These are phyloP conservation scores for Pholiota adiposa DNA, from an alignment of 1,284 basidiomycete genomes.

Conservation along the genomic window DNA sequence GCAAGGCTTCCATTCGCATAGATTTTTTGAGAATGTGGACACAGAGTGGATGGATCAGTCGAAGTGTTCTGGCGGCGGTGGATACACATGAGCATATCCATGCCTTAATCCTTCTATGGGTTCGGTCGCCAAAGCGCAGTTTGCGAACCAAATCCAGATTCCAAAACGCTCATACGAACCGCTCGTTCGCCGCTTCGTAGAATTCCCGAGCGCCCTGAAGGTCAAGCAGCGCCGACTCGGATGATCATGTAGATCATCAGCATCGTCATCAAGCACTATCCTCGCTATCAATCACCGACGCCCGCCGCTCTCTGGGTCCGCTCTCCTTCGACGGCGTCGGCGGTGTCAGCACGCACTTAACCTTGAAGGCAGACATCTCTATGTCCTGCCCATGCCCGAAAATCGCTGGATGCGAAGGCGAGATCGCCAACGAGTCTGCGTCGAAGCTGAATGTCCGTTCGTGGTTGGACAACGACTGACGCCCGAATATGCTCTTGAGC, in stretches of 20 bases:
- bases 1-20: not conserved
- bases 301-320: not conserved
- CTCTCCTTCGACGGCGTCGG: conserved; percentile 27
- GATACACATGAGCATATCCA: not conserved
- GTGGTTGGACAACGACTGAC: not conserved
- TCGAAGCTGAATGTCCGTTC: not conserved
- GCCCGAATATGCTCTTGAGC: conserved; percentile 10
- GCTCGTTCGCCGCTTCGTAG: not conserved
- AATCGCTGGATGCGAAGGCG: conserved; percentile 28
- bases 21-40: not conserved
- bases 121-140: not conserved
- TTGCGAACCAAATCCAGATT: not conserved
- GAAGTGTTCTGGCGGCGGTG: not conserved
- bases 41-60: not conserved
- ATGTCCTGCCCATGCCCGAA: conserved; percentile 21
- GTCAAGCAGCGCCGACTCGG: not conserved
- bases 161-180: not conserved
- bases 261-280: not conserved
- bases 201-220: not conserved
- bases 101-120: not conserved
- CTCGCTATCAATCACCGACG: conserved; percentile 2
- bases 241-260: not conserved
- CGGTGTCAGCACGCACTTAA: conserved; percentile 28
- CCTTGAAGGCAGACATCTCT: conserved; percentile 20
- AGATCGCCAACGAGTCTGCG: conserved; percentile 23